Conservation (phyloP, 495 filamentous ascomycete genomes). For the Penicillium ucsense region DNA sequence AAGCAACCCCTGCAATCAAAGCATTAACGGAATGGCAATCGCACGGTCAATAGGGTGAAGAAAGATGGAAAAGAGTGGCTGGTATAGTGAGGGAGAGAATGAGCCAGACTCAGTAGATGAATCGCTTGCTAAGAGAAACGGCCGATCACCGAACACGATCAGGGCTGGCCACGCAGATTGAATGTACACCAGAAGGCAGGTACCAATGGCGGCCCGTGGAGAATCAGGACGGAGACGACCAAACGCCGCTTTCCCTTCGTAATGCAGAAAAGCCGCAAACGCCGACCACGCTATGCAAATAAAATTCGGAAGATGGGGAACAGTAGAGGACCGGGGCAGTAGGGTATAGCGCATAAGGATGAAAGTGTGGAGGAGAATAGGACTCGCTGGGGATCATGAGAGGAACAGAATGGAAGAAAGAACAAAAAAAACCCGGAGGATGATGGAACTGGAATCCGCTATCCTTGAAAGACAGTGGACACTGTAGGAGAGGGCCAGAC, state of each 20-base stretch:
- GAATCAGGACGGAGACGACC: constrained; percentile 5
- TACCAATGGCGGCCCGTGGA: not conserved
- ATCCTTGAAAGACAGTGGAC: too few species aligned
- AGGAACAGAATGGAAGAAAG: constrained; percentile 2
- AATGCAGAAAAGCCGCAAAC: constrained; percentile 31
- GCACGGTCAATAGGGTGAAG: not conserved
- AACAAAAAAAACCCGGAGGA: not conserved
- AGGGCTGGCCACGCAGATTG: too few species aligned
- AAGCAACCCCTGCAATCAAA: not conserved
- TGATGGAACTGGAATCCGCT: too few species aligned
- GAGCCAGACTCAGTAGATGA: constrained; percentile 1
- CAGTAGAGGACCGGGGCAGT: constrained; percentile 9
- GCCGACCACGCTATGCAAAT: constrained; percentile 41
- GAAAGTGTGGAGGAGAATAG: not conserved
- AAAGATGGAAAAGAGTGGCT: not conserved
- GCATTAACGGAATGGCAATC: not conserved
- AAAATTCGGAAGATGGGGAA: not conserved
- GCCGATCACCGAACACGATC: too few species aligned
- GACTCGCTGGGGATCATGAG: not conserved
- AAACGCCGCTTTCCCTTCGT: constrained; percentile 20
- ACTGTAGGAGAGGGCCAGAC: too few species aligned
- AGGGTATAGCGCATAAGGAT: constrained; percentile 19
- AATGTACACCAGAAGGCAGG: too few species aligned
- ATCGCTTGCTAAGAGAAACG: not conserved
- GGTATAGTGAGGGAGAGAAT: not conserved